phyloP scores from a whole-genome alignment of 176 grass and related monocot genomes.

The Luzula sylvatica region DNA sequence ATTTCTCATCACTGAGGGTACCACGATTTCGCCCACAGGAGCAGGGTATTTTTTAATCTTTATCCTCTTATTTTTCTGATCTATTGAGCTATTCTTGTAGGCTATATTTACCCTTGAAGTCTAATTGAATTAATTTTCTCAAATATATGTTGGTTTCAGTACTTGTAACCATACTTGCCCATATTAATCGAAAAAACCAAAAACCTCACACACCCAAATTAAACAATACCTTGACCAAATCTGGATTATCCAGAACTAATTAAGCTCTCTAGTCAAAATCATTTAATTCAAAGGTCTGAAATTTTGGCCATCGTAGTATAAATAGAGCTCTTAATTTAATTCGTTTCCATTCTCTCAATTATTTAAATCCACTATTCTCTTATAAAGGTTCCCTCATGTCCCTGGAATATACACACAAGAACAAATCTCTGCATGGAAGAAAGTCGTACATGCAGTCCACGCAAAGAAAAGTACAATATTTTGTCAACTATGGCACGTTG shows the following conservation, averaged over 20 bases:
- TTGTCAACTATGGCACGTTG: slow-evolving; percentile 98
- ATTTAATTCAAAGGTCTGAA: too few relatives aligned
- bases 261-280: too few relatives aligned
- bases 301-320: too few relatives aligned
- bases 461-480: slow-evolving; percentile 82
- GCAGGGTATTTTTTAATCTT: slow-evolving; percentile 45
- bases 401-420: slow-evolving; percentile 88
- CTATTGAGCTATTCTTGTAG: neutral
- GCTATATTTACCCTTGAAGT: neutral
- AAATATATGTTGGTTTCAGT: too few relatives aligned
- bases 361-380: too few relatives aligned
- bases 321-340: too few relatives aligned
- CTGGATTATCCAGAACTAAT: too few relatives aligned
- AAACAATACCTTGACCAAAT: too few relatives aligned
- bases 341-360: too few relatives aligned
- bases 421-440: slow-evolving; percentile 84
- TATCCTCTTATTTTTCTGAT: neutral
- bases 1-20: slow-evolving; percentile 83
- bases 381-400: slow-evolving; percentile 72
- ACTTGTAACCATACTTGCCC: too few relatives aligned
- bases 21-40: slow-evolving; percentile 50
- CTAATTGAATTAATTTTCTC: neutral
- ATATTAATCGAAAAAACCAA: too few relatives aligned
- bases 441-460: slow-evolving; percentile 88
- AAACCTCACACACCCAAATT: too few relatives aligned